phyloP scores from a whole-genome alignment of 495 filamentous ascomycete genomes.

The Chaetomidium leptoderma region DNA sequence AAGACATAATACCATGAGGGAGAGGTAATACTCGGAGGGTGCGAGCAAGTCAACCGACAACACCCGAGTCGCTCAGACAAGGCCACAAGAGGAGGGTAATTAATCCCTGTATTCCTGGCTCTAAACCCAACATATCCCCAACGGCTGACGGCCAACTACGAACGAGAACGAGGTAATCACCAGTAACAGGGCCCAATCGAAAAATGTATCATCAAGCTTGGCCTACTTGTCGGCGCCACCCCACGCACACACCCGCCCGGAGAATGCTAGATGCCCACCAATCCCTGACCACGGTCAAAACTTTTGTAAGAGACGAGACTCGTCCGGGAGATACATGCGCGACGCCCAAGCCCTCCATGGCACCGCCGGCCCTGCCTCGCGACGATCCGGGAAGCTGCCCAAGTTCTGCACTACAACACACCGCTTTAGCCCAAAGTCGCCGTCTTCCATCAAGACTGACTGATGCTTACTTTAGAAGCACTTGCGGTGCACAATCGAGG shows the following conservation, averaged over 20 bases:
- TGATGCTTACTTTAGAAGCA: constrained; percentile 81
- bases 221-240: constrained; percentile 45
- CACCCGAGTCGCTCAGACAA: too few relatives aligned
- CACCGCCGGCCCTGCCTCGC: constrained; percentile 35
- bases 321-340: constrained; percentile 43
- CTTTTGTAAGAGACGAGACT: constrained; percentile 50
- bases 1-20: background rate
- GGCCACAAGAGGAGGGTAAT: too few relatives aligned
- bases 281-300: constrained; percentile 45
- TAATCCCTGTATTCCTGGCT: too few relatives aligned
- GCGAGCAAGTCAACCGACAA: too few relatives aligned
- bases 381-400: constrained; percentile 26
- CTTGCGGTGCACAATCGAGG: constrained; percentile 99
- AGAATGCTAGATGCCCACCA: constrained; percentile 42
- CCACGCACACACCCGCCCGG: constrained; percentile 36
- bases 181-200: constrained; percentile 24
- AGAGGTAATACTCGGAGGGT: background rate
- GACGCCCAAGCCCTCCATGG: constrained; percentile 35
- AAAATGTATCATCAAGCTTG: constrained; percentile 48
- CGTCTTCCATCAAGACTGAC: background rate
- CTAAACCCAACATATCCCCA: constrained; percentile 17
- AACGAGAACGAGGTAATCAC: constrained; percentile 21
- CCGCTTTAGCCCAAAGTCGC: background rate
- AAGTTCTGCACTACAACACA: constrained; percentile 15
- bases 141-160: constrained; percentile 19